phyloP scores from a whole-genome alignment of 495 filamentous ascomycete genomes.

The Penicillium coffeae region DNA sequence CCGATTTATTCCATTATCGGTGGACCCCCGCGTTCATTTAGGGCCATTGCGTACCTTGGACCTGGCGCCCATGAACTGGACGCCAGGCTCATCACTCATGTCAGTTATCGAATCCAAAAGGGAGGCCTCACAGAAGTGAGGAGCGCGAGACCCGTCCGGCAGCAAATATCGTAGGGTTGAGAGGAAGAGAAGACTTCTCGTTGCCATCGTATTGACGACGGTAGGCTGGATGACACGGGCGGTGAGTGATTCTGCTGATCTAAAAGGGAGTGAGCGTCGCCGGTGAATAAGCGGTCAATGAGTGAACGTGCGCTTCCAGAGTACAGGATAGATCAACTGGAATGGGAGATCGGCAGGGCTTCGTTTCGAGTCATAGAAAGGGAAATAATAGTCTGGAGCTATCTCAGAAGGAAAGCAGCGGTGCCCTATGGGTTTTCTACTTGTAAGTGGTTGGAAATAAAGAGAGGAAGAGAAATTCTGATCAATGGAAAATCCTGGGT shows the following conservation, averaged over 20 bases:
- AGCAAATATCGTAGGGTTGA: background rate
- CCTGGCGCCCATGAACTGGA: conserved; percentile 39
- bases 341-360: too few relatives aligned
- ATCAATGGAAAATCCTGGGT: background rate
- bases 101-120: conserved; percentile 8
- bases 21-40: conserved; percentile 22
- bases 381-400: too few relatives aligned
- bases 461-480: too few relatives aligned
- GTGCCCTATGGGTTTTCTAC: too few relatives aligned
- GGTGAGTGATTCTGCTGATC: background rate
- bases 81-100: conserved; percentile 38
- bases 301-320: background rate
- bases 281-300: background rate
- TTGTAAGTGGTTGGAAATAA: too few relatives aligned
- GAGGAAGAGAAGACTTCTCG: background rate
- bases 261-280: background rate
- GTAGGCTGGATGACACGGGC: background rate
- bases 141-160: too few relatives aligned
- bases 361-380: too few relatives aligned
- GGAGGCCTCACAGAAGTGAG: too few relatives aligned
- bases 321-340: too few relatives aligned
- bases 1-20: conserved; percentile 7
- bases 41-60: conserved; percentile 32
- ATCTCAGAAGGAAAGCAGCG: too few relatives aligned
- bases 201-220: too few relatives aligned